phyloP scores from a whole-genome alignment of 768 basidiomycete genomes.

The Phanerochaete carnosa region DNA sequence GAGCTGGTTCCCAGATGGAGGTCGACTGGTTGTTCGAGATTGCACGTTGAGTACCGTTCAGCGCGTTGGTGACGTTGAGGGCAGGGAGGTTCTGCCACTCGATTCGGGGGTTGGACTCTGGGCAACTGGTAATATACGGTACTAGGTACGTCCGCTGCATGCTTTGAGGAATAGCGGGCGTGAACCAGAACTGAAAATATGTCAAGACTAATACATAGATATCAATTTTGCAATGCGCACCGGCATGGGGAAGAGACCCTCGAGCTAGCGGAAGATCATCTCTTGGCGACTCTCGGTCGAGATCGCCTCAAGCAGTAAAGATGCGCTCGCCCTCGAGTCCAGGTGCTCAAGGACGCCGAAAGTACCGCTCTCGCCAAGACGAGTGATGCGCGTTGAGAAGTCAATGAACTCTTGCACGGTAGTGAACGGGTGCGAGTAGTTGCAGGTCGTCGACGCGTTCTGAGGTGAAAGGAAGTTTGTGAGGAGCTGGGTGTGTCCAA shows the following conservation, averaged over 20 bases:
- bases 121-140: slow-evolving; percentile 51
- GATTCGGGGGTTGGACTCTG: slow-evolving; percentile 47
- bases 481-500: slow-evolving; percentile 56
- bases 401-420: slow-evolving; percentile 58
- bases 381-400: slow-evolving; percentile 45
- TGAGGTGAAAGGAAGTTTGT: slow-evolving; percentile 46
- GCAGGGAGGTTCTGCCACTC: slow-evolving; percentile 55
- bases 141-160: slow-evolving; percentile 62
- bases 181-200: slow-evolving; percentile 38
- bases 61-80: slow-evolving; percentile 35
- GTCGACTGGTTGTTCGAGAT: slow-evolving; percentile 51
- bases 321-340: slow-evolving; percentile 50
- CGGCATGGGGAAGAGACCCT: slow-evolving; percentile 60
- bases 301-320: slow-evolving; percentile 53
- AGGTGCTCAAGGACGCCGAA: slow-evolving; percentile 67
- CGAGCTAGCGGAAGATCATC: slow-evolving; percentile 61
- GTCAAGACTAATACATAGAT: background rate
- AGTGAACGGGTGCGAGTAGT: slow-evolving; percentile 52
- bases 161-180: slow-evolving; percentile 54
- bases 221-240: slow-evolving; percentile 18
- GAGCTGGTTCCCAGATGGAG: slow-evolving; percentile 43
- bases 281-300: slow-evolving; percentile 63
- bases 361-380: slow-evolving; percentile 56
- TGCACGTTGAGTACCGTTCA: slow-evolving; percentile 33
- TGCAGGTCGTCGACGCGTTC: slow-evolving; percentile 47